Evolutionary conservation across 352 stramenopile species (phyloP), one percentile per base, ranked within the genome.

Genomic region (Globisporangium lucens): DNA sequence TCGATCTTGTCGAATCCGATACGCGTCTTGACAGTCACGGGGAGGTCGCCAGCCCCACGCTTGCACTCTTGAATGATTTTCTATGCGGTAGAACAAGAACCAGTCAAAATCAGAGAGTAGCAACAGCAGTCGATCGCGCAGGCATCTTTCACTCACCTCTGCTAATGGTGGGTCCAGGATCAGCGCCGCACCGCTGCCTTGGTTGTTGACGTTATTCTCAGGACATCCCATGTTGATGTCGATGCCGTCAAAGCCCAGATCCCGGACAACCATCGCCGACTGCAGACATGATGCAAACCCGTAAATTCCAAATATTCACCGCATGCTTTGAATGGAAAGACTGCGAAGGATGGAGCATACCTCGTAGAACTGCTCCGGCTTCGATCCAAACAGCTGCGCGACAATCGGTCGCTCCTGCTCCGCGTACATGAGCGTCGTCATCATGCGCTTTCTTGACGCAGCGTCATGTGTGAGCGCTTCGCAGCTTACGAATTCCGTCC

Each of bases 211-310:
- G 52, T 90, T 89, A 15, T 70, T 79, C 41, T 94, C 82, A 0
- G 87, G 87, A 33, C 87, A 94, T 9, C 87, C 87, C 87, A 94
- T 93, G 69, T 95, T 93, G 74, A 95, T 93, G 59, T 95, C 87
- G 49, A 95, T 91, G 56, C 85, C 85, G 57, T 95, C 85, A 66
- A 95, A 95, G 59, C 87, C 85, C 17, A 95, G 72, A 60, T 95
- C 85, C 2, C 82, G 77, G 4, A 92, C 75, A 35, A 95, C 88
- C 75, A 85, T 77, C 3, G 87, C 85, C 10, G 83, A 93, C 85
- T 94, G 46, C 12, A 33, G 22, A 61, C 20, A 24, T 20, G 20
- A 62, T 17, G 27, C 9, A 64, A 27, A 9, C 38, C 47, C 20
- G 30, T n/a, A 49, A 38, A 12, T 9, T 9, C 22, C 7, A 58